These are phyloP conservation scores for Marsdenia floribunda DNA, from an alignment of 257 asterid species.

Conservation along the genomic window DNA sequence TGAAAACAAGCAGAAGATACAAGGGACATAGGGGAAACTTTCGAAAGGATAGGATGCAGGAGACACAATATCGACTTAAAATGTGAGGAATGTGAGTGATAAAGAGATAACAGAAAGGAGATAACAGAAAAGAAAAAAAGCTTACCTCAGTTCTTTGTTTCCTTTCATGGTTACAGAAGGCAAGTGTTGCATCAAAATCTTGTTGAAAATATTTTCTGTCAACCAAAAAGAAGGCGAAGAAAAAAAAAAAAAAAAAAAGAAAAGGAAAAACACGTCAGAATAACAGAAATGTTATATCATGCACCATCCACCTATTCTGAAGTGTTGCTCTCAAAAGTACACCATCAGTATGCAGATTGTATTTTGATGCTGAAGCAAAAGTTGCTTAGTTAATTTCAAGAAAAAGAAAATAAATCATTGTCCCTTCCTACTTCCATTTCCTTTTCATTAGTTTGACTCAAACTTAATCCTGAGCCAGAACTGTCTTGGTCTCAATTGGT, in stretches of 20 bases:
- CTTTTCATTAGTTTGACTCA: not conserved
- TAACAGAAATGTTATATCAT: constrained; percentile 9
- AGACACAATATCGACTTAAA: not conserved
- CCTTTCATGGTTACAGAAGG: constrained; percentile 78
- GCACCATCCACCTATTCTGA: not conserved
- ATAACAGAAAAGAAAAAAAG: not conserved
- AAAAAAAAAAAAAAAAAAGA: not conserved
- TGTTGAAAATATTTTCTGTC: constrained; percentile 78
- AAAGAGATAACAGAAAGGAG: not conserved
- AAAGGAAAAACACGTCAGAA: constrained; percentile 20
- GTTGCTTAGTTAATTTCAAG: not conserved
- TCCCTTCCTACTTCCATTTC: not conserved
- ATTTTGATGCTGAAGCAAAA: not conserved
- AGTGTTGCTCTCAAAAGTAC: not conserved
- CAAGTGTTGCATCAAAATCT: constrained; percentile 93
- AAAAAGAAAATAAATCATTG: not conserved
- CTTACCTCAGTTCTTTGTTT: constrained; percentile 79
- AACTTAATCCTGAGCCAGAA: not conserved
- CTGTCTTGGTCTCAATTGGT: not conserved
- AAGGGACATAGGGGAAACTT: not conserved
- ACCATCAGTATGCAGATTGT: not conserved
- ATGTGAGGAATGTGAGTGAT: not conserved
- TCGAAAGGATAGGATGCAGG: not conserved
- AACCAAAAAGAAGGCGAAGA: constrained; percentile 9
- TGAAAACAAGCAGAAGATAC: not conserved